Evolutionary conservation across 441 rosid species (phyloP), one percentile per base, ranked within the genome.

Genomic region (Melastoma candidum): DNA sequence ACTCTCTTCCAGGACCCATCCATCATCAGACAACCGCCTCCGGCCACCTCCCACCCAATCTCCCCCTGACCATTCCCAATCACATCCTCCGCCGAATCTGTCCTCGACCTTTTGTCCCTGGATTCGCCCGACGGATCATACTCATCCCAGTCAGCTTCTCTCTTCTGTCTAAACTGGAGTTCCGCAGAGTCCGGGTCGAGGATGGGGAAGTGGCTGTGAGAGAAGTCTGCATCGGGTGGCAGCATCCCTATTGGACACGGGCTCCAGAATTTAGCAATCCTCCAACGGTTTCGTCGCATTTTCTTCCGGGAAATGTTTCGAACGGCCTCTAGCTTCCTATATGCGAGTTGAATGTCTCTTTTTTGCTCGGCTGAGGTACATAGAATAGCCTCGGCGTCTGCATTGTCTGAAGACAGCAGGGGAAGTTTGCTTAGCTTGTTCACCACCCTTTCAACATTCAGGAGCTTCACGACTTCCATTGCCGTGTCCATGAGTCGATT

Each of bases 161-260:
- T 32, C 41, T 32, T 32, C 41, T 32, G 41, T 6, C 41, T 32
- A 32, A 8, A 4, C 41, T 8, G 8, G 41, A 32, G 41, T 41
- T 48, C 56, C 12, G 60, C 54, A 2, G 48, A 49, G 39, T 47
- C 43, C 27, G 41, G 47, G 59, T 74, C 85, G 11, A 89, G 92
- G 61, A 66, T 63, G 59, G 97, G 90, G 54, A 87, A 77, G 47
- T 64, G 59, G 32, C 90, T 86, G 41, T 32, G 41, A 4, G 88
- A 83, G 59, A 79, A 78, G 8, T 86, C 86, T 13, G 76, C 70
- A 54, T 70, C 76, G 27, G 63, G 68, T 24, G 97, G 96, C 80
- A 89, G 53, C 84, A 72, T 83, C 48, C 99, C 95, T 52, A 87
- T 82, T 2, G 99, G 95, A 64, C 96, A 94, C 3, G 95, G 76